Base-by-base conservation (phyloP, 495 filamentous ascomycete species). In the Aspergillus homomorphus region DNA sequence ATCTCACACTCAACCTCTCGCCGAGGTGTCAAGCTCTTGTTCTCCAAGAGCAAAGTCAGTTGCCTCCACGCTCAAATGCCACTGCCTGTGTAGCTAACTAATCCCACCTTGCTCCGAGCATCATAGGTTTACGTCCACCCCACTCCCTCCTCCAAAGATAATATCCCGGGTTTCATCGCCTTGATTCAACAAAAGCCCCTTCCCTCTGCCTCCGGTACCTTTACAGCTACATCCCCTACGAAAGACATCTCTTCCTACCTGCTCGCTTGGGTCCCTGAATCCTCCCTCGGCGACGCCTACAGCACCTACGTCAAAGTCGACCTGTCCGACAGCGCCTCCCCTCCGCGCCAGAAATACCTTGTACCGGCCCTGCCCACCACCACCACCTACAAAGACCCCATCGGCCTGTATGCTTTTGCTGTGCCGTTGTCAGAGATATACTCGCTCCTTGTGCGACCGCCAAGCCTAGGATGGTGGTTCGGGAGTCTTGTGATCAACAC, bases 401-500 rank as follows among this genome's bases (percentile, higher is more conserved):
- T 92, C 58, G 92, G 92, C 30, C 84, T 87, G 44, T 98, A 97
- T 68, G 87, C 95, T 1, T 98, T 98, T 62, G 92, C 94, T 1
- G 82, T 98, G 14, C 94, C 95, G 6, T 82, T 97, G 15, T 90
- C 84, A 42, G 87, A 94, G 57, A 88, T 98, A 60, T 98, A 92
- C 72, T 92, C 88, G 33, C 74, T 98, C 14, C 83, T 96, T 9
- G 87, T 98, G 20, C 85, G 94, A 8, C 94, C 95, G 7, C 94
- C 94, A 18, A 96, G 90, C 71, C 69, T 96, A 18, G 94, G 94
- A 21, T 98, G 94, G 94, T 98, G 95, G 94, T 97, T 91, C 72
- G 94, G 94, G 43, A 95, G 90, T 64, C 64, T 98, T 4, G 88
- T 98, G 42, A 90, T 98, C 71, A 98, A 98, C 64, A 90, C 89